Conservation (phyloP, 176 grass and related monocot species). For the Oryza glaberrima region DNA sequence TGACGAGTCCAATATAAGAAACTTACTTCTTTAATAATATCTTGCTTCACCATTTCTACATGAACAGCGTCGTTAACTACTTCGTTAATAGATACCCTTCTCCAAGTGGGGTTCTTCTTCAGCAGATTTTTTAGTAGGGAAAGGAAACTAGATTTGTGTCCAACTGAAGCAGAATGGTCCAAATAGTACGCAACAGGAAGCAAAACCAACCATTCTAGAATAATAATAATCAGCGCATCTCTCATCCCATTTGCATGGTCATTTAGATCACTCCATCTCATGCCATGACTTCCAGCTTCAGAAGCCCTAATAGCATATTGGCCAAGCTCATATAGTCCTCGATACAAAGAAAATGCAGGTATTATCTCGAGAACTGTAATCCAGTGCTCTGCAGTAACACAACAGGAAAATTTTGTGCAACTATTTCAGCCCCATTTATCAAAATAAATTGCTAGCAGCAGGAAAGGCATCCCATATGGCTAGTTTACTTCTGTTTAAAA, state of each 20-base stretch:
- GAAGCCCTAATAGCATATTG: constrained; percentile 70
- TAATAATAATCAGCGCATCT: constrained; percentile 75
- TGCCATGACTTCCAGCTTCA: constrained; percentile 61
- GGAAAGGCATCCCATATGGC: constrained; percentile 7
- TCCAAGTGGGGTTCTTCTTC: constrained; percentile 41
- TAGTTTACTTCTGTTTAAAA: neutral
- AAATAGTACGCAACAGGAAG: constrained; percentile 80
- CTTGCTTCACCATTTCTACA: constrained; percentile 69
- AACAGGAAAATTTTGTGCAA: constrained; percentile 13
- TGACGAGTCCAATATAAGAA: neutral
- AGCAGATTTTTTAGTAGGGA: constrained; percentile 48
- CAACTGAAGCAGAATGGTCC: constrained; percentile 59
- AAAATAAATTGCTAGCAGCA: neutral
- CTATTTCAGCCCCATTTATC: neutral
- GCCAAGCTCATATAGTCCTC: constrained; percentile 77
- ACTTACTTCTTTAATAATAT: constrained; percentile 82
- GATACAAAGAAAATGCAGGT: constrained; percentile 88
- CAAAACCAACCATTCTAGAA: constrained; percentile 77
- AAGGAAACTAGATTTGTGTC: constrained; percentile 42
- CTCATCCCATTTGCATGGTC: constrained; percentile 75
- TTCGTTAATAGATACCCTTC: constrained; percentile 44
- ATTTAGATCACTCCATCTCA: constrained; percentile 80
- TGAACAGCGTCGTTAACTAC: constrained; percentile 44
- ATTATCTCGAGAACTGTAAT: constrained; percentile 89
- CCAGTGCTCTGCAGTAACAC: constrained; percentile 57